Evolutionary conservation across 192 early-diverging fungal species (phyloP).

Genomic region (Coemansia sp.): DNA sequence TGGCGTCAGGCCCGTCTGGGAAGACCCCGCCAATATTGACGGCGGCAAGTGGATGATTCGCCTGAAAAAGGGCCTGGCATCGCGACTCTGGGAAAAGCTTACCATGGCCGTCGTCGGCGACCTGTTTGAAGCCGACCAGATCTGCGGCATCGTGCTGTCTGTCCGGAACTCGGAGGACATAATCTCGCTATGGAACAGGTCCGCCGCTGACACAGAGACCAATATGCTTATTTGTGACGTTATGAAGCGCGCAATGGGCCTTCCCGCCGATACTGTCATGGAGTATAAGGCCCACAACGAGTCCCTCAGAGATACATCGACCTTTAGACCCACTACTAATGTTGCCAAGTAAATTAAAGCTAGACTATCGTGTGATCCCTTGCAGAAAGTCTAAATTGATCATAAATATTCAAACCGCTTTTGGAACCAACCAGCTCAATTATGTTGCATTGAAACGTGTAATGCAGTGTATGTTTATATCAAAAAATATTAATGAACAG

Average conservation of each 20-base stretch:
- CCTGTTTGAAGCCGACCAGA: slow-evolving; percentile 82
- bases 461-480: background rate
- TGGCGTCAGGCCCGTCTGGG: slow-evolving; percentile 93
- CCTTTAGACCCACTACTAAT: slow-evolving; percentile 84
- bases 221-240: slow-evolving; percentile 86
- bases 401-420: background rate
- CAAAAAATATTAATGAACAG: background rate
- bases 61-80: slow-evolving; percentile 87
- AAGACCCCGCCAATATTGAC: slow-evolving; percentile 78
- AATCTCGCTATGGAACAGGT: slow-evolving; percentile 91
- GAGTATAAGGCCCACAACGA: slow-evolving; percentile 95
- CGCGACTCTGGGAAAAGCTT: slow-evolving; percentile 88
- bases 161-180: slow-evolving; percentile 93
- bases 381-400: background rate
- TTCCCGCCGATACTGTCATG: slow-evolving; percentile 86
- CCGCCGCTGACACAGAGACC: slow-evolving; percentile 76
- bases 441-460: background rate
- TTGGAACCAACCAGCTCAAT: no score
- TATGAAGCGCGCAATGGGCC: slow-evolving; percentile 77
- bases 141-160: slow-evolving; percentile 91
- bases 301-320: slow-evolving; percentile 81
- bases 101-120: slow-evolving; percentile 88
- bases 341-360: slow-evolving; percentile 47
- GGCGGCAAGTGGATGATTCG: slow-evolving; percentile 97
- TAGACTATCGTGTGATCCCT: background rate